These are phyloP conservation scores for Dothistroma pini DNA, from an alignment of 2,329 filamentous ascomycete species.

Conservation along the genomic window DNA sequence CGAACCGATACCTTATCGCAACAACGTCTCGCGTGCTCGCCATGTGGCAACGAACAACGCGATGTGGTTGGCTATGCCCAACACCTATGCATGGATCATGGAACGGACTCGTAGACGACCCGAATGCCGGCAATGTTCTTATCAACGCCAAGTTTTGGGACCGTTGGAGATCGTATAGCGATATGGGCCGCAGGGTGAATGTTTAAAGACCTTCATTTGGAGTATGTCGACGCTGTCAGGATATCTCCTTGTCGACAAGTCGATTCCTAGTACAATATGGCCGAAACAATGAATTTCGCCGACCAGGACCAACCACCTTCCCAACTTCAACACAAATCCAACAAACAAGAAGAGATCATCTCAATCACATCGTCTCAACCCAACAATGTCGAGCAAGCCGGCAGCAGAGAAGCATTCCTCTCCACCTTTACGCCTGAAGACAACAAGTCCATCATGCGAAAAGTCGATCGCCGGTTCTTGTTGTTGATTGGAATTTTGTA, in stretches of 20 bases:
- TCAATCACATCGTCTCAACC: conserved; percentile 3
- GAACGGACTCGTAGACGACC: background rate
- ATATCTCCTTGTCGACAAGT: too few relatives aligned
- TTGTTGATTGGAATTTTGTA: conserved; percentile 42
- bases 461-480: conserved; percentile 40
- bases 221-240: too few relatives aligned
- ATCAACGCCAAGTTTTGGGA: background rate
- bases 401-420: conserved; percentile 34
- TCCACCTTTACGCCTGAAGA: conserved; percentile 40
- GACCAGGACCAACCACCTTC: background rate
- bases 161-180: too few relatives aligned
- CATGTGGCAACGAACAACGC: background rate
- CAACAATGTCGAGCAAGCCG: conserved; percentile 15
- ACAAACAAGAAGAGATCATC: background rate
- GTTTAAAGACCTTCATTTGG: too few relatives aligned
- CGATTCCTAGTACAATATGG: background rate
- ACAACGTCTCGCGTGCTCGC: background rate
- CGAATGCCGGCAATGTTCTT: background rate
- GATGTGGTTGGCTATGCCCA: background rate
- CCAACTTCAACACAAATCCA: background rate
- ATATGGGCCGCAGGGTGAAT: too few relatives aligned
- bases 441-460: conserved; percentile 38
- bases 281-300: background rate
- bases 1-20: background rate
- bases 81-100: background rate